phyloP scores from a whole-genome alignment of 768 basidiomycete genomes.

The Daedaleopsis sinensis region DNA sequence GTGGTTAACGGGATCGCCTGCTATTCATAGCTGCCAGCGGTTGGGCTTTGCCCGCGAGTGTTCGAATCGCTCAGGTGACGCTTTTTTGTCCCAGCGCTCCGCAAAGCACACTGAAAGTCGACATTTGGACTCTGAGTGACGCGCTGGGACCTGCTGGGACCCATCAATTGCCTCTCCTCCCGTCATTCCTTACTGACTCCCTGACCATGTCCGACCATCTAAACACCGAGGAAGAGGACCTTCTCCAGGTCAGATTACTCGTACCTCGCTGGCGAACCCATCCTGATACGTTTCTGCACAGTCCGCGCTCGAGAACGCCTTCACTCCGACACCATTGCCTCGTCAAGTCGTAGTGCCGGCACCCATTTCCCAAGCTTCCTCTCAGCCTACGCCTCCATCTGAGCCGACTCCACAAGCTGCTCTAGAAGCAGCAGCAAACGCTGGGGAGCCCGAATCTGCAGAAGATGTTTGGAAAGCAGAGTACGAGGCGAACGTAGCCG shows the following conservation, averaged over 20 bases:
- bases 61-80: slow-evolving; percentile 67
- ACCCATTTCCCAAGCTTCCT: not conserved
- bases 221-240: slow-evolving; percentile 30
- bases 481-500: slow-evolving; percentile 67
- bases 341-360: slow-evolving; percentile 22
- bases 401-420: slow-evolving; percentile 1
- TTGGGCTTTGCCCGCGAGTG: slow-evolving; percentile 65
- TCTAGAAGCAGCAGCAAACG: slow-evolving; percentile 10
- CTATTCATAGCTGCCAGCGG: slow-evolving; percentile 46
- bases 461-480: slow-evolving; percentile 64
- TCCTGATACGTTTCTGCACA: slow-evolving; percentile 2
- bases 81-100: slow-evolving; percentile 36
- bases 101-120: too few relatives aligned
- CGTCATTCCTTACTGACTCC: not conserved
- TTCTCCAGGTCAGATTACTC: slow-evolving; percentile 27
- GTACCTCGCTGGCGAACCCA: too few relatives aligned
- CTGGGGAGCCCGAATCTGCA: slow-evolving; percentile 22
- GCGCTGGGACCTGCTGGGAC: too few relatives aligned
- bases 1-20: slow-evolving; percentile 76
- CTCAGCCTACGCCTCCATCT: slow-evolving; percentile 8
- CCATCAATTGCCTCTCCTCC: not conserved
- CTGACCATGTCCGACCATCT: slow-evolving; percentile 28
- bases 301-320: slow-evolving; percentile 35
- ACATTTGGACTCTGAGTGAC: too few relatives aligned
- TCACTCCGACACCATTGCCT: slow-evolving; percentile 29